phyloP scores from a whole-genome alignment of 2,329 filamentous ascomycete species.

The Sordariomycetes sp. region DNA sequence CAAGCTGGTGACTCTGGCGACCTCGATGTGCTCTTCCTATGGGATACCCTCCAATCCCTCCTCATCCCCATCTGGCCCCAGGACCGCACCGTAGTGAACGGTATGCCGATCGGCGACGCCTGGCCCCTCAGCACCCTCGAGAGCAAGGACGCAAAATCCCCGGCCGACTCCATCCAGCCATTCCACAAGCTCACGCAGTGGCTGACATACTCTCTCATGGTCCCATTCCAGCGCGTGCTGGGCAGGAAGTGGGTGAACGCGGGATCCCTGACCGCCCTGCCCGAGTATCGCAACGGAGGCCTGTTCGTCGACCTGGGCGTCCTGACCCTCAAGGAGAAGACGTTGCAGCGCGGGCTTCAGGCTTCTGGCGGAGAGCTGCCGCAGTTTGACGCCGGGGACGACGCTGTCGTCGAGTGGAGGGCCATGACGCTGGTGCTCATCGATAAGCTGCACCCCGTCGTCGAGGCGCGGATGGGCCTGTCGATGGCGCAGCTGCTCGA shows the following conservation, averaged over 20 bases:
- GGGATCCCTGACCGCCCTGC: conserved; percentile 54
- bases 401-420: conserved; percentile 52
- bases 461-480: conserved; percentile 27
- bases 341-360: conserved; percentile 29
- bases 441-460: conserved; percentile 35
- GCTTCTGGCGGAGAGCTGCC: conserved; percentile 33
- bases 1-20: conserved; percentile 11
- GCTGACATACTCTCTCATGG: conserved; percentile 65
- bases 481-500: conserved; percentile 42
- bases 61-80: conserved; percentile 40
- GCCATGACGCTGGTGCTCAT: conserved; percentile 48
- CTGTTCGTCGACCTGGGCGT: conserved; percentile 54
- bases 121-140: conserved; percentile 30
- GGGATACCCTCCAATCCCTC: conserved; percentile 31
- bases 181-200: conserved; percentile 37
- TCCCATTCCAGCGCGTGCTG: conserved; percentile 47
- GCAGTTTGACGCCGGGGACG: conserved; percentile 43
- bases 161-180: conserved; percentile 4
- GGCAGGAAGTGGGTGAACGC: conserved; percentile 40
- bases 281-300: conserved; percentile 66
- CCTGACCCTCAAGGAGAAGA: conserved; percentile 37
- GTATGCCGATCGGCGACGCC: conserved; percentile 36
- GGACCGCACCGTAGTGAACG: conserved; percentile 38
- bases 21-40: conserved; percentile 29
- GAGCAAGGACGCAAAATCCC: conserved; percentile 1